These are phyloP conservation scores for Protomyces arabidopsidicola DNA, from an alignment of 1,139 yeast species.

Conservation along the genomic window DNA sequence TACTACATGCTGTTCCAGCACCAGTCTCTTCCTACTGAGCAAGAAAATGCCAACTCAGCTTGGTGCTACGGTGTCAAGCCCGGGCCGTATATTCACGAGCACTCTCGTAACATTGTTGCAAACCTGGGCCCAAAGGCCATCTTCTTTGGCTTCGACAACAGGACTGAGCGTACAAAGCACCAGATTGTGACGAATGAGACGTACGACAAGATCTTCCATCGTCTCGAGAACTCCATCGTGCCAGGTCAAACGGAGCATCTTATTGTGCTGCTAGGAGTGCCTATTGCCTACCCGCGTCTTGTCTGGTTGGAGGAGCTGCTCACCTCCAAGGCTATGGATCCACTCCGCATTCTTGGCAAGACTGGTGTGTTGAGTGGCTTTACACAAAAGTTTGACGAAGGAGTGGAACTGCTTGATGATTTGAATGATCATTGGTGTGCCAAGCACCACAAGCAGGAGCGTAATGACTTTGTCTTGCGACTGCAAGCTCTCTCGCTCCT, in stretches of 20 bases:
- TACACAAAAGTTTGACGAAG: conserved; percentile 22
- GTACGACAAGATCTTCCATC: conserved; percentile 55
- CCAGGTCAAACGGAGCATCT: conserved; percentile 61
- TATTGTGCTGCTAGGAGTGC: conserved; percentile 82
- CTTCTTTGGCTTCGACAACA: conserved; percentile 76
- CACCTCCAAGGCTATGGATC: conserved; percentile 26
- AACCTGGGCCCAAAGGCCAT: conserved; percentile 69
- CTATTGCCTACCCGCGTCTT: conserved; percentile 80
- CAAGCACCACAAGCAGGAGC: conserved; percentile 69
- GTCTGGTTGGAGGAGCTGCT: conserved; percentile 27
- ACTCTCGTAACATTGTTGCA: conserved; percentile 62
- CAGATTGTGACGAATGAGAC: conserved; percentile 53
- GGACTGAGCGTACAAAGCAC: conserved; percentile 73
- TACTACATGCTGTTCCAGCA: conserved; percentile 92
- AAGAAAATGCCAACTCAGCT: conserved; percentile 37
- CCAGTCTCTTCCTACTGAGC: conserved; percentile 41
- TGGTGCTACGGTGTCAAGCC: conserved; percentile 39
- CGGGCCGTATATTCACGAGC: conserved; percentile 66
- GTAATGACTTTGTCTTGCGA: conserved; percentile 57
- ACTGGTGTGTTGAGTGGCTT: conserved; percentile 20
- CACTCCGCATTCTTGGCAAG: conserved; percentile 24
- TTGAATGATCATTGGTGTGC: conserved; percentile 58
- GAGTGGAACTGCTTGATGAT: conserved; percentile 55
- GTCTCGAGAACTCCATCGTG: conserved; percentile 53
- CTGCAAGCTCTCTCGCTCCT: conserved; percentile 60